Evolutionary conservation across 2,329 filamentous ascomycete species (phyloP).

Genomic region (Akanthomyces lecanii): DNA sequence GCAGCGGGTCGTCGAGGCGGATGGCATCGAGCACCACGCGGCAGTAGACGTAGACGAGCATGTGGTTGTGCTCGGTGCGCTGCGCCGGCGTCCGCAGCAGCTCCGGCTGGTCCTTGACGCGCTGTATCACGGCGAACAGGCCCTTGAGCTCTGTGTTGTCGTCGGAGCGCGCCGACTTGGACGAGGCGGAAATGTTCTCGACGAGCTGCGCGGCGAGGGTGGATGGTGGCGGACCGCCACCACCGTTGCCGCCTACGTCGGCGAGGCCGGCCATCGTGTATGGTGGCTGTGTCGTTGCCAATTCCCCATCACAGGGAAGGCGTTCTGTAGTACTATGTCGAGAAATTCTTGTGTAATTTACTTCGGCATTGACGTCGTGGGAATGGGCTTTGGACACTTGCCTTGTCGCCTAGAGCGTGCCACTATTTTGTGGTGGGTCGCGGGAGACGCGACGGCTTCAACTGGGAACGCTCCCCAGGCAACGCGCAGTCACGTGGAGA

Average conservation of each 20-base stretch:
- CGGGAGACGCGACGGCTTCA: constrained; percentile 11
- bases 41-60: constrained; percentile 78
- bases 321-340: not conserved
- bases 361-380: not conserved
- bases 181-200: constrained; percentile 64
- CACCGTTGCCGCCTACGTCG: not conserved
- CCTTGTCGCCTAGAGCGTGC: not conserved
- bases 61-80: constrained; percentile 72
- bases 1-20: constrained; percentile 64
- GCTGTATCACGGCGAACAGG: constrained; percentile 56
- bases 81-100: constrained; percentile 59
- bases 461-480: not conserved
- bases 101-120: constrained; percentile 46
- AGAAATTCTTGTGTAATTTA: not conserved
- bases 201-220: constrained; percentile 86
- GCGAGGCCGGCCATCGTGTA: constrained; percentile 10
- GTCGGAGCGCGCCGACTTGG: constrained; percentile 57
- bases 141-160: constrained; percentile 71
- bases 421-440: constrained; percentile 14
- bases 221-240: constrained; percentile 57
- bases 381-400: not conserved
- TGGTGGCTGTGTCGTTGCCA: constrained; percentile 1
- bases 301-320: not conserved
- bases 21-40: constrained; percentile 72
- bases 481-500: constrained; percentile 12